Conservation (phyloP, 495 filamentous ascomycete genomes). For the Penicillium tannophilum region DNA sequence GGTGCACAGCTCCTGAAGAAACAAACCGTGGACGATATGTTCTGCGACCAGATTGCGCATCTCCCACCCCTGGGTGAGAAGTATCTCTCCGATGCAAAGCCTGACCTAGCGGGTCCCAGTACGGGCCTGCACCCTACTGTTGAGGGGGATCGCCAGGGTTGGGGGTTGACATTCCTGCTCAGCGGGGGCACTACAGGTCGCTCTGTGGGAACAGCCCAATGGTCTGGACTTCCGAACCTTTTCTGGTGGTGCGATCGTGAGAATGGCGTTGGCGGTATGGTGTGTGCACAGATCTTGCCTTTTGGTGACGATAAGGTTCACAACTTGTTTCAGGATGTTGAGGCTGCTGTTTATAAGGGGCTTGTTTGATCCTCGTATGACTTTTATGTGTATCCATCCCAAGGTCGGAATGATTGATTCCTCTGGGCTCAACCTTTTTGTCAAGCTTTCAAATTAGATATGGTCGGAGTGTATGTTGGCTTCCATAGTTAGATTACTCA, state of each 20-base stretch:
- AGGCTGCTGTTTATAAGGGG: not conserved
- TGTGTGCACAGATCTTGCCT: conserved; percentile 60
- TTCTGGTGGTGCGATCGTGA: conserved; percentile 65
- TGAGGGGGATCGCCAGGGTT: conserved; percentile 54
- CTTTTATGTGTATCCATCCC: too few relatives aligned
- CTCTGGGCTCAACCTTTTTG: too few relatives aligned
- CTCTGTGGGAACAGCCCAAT: conserved; percentile 48
- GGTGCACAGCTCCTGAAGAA: conserved; percentile 46
- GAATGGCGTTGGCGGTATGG: conserved; percentile 59
- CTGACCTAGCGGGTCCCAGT: conserved; percentile 47
- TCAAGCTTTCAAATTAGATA: too few relatives aligned
- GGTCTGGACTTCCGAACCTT: conserved; percentile 62
- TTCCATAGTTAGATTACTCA: too few relatives aligned
- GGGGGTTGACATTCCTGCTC: conserved; percentile 61
- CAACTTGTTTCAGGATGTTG: conserved; percentile 5
- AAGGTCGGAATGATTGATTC: too few relatives aligned
- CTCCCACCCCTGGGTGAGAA: conserved; percentile 52
- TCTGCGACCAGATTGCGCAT: conserved; percentile 59
- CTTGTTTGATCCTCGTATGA: not conserved
- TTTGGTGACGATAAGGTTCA: conserved; percentile 37
- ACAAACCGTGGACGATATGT: conserved; percentile 60
- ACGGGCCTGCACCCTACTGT: conserved; percentile 52
- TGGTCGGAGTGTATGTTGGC: too few relatives aligned
- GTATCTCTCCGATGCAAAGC: conserved; percentile 49
- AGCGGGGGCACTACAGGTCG: conserved; percentile 49